Conservation (phyloP, 148 eudicot genomes). For the Fagopyrum homotropicum region DNA sequence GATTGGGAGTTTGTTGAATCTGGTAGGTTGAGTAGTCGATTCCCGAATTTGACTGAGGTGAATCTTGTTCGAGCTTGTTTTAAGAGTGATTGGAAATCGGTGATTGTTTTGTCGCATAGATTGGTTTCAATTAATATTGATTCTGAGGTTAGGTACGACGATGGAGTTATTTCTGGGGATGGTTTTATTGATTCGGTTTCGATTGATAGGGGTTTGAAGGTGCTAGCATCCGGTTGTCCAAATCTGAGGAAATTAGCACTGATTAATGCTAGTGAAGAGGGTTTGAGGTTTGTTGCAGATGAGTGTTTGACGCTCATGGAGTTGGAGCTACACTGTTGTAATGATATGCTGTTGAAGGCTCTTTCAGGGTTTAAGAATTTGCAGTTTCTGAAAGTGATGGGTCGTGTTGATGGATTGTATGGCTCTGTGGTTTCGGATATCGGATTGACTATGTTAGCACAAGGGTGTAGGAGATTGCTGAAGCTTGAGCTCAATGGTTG, state of each 20-base stretch:
- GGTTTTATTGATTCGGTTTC: constrained; percentile 37
- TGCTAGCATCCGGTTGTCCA: constrained; percentile 52
- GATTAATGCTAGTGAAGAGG: constrained; percentile 47
- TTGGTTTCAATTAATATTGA: constrained; percentile 42
- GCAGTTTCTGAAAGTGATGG: constrained; percentile 75
- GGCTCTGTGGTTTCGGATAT: constrained; percentile 63
- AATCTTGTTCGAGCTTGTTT: constrained; percentile 51
- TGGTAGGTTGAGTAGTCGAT: constrained; percentile 49
- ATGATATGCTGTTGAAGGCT: constrained; percentile 47
- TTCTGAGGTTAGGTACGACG: constrained; percentile 26
- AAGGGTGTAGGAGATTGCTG: constrained; percentile 76
- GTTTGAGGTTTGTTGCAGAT: constrained; percentile 44
- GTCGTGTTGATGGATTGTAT: constrained; percentile 58
- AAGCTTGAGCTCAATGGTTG: constrained; percentile 88
- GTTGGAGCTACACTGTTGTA: constrained; percentile 63
- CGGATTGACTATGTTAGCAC: constrained; percentile 86
- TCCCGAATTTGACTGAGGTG: constrained; percentile 54
- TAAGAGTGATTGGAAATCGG: constrained; percentile 32
- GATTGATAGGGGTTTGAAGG: constrained; percentile 30
- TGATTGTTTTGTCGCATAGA: constrained; percentile 47
- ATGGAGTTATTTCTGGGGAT: constrained; percentile 28
- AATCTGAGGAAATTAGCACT: constrained; percentile 59
- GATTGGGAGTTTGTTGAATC: constrained; percentile 85
- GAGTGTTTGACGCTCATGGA: constrained; percentile 66
- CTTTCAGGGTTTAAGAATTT: constrained; percentile 56